Conservation (phyloP, 176 grass and related monocot species). For the Musa troglodytarum region DNA sequence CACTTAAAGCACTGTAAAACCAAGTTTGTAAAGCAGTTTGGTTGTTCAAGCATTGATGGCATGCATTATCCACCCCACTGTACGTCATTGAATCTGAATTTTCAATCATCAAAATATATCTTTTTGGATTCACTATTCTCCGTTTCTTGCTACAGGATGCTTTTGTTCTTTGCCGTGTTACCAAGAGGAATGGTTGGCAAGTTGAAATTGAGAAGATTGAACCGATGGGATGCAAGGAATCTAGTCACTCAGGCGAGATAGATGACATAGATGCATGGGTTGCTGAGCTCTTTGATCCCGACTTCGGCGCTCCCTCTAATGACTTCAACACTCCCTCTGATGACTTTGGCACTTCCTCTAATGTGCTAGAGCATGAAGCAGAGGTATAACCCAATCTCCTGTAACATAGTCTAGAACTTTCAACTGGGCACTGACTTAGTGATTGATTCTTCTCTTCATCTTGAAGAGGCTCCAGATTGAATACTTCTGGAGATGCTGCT, state of each 20-base stretch:
- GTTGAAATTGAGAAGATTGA: neutral
- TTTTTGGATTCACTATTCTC: neutral
- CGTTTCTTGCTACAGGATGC: slow-evolving; percentile 41
- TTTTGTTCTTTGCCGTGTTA: slow-evolving; percentile 90
- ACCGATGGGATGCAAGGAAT: slow-evolving; percentile 24
- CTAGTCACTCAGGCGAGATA: slow-evolving; percentile 9
- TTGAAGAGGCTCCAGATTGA: neutral
- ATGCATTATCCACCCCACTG: neutral
- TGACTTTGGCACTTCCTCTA: slow-evolving; percentile 16
- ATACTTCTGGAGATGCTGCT: no score
- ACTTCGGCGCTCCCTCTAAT: slow-evolving; percentile 15
- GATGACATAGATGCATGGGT: slow-evolving; percentile 33
- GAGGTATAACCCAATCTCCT: slow-evolving; percentile 32
- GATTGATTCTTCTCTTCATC: slow-evolving; percentile 1
- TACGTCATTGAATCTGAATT: no score
- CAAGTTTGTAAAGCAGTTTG: neutral
- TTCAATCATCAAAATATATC: neutral
- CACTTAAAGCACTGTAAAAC: neutral
- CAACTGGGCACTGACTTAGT: neutral
- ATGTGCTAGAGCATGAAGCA: slow-evolving; percentile 29
- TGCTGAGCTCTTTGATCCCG: slow-evolving; percentile 34
- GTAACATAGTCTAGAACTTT: neutral
- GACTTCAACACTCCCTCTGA: slow-evolving; percentile 14
- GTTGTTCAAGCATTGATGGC: neutral
- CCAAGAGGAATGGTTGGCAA: slow-evolving; percentile 56